Evolutionary conservation across 257 asterid genomes (phyloP).

Genomic region (Lantana camara): DNA sequence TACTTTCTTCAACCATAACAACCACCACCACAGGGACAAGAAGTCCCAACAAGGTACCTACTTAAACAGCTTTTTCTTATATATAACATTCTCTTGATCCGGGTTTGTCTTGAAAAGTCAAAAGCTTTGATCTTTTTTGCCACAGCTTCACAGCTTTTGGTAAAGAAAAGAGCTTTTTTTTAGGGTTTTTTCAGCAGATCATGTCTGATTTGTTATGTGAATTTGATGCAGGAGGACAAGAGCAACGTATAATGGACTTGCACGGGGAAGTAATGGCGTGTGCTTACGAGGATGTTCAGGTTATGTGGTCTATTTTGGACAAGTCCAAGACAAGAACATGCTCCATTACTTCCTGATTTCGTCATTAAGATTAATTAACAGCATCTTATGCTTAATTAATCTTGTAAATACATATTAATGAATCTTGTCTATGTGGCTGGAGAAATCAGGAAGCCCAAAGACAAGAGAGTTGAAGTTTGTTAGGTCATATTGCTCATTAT

Average conservation of each 20-base stretch:
- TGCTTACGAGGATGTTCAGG: constrained; percentile 80
- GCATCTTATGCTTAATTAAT: too few relatives aligned
- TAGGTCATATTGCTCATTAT: constrained; percentile 1
- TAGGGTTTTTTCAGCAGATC: too few relatives aligned
- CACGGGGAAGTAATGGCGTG: constrained; percentile 89
- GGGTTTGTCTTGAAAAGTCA: too few relatives aligned
- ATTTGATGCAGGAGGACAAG: constrained; percentile 39
- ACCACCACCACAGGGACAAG: constrained; percentile 44
- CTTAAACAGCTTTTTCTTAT: not conserved
- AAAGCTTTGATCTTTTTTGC: too few relatives aligned
- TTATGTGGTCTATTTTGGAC: constrained; percentile 89
- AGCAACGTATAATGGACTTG: constrained; percentile 48
- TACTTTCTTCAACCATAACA: constrained; percentile 42
- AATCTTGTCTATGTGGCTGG: constrained; percentile 48
- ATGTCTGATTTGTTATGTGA: too few relatives aligned
- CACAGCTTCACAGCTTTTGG: too few relatives aligned
- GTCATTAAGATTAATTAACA: too few relatives aligned
- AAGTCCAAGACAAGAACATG: constrained; percentile 57
- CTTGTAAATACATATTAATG: not conserved
- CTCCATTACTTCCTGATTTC: constrained; percentile 26
- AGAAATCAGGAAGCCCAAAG: constrained; percentile 43
- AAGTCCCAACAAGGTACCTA: constrained; percentile 47
- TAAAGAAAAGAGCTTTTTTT: too few relatives aligned
- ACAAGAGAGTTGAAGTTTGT: constrained; percentile 25
- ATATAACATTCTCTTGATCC: too few relatives aligned